Conservation (phyloP, 495 filamentous ascomycete genomes). For the Patellaria atrata region DNA sequence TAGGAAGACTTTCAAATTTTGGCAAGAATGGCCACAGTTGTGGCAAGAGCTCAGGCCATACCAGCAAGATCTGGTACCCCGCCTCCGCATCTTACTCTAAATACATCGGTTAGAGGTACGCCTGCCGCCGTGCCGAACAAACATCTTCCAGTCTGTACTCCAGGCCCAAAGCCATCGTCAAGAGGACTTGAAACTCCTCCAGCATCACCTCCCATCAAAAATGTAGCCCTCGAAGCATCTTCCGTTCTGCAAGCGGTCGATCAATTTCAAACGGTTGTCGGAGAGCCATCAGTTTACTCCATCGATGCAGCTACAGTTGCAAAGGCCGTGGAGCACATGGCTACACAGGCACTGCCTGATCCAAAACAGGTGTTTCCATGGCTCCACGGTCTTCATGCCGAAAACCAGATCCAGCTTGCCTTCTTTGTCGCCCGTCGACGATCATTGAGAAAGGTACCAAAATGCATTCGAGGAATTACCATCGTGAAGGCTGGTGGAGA, state of each 20-base stretch:
- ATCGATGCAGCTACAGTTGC: conserved; percentile 55
- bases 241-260: conserved; percentile 59
- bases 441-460: conserved; percentile 55
- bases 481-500: conserved; percentile 83
- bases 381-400: conserved; percentile 86
- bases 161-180: conserved; percentile 52
- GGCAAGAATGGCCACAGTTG: conserved; percentile 28
- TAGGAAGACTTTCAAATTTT: no score
- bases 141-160: conserved; percentile 72
- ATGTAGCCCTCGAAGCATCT: conserved; percentile 35
- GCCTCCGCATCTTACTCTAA: conserved; percentile 31
- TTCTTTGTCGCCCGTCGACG: conserved; percentile 75
- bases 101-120: conserved; percentile 36
- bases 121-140: conserved; percentile 68
- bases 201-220: conserved; percentile 43
- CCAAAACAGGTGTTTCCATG: conserved; percentile 84
- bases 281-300: conserved; percentile 50
- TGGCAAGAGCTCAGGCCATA: conserved; percentile 20
- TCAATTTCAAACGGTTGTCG: conserved; percentile 26
- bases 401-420: conserved; percentile 72
- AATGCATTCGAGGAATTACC: conserved; percentile 66
- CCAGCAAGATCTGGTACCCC: conserved; percentile 22
- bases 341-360: conserved; percentile 69
- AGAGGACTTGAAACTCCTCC: conserved; percentile 50
- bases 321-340: conserved; percentile 56